Evolutionary conservation across 2,329 filamentous ascomycete species (phyloP), one percentile per base, ranked within the genome.

Genomic region (Ophiostoma ulmi): DNA sequence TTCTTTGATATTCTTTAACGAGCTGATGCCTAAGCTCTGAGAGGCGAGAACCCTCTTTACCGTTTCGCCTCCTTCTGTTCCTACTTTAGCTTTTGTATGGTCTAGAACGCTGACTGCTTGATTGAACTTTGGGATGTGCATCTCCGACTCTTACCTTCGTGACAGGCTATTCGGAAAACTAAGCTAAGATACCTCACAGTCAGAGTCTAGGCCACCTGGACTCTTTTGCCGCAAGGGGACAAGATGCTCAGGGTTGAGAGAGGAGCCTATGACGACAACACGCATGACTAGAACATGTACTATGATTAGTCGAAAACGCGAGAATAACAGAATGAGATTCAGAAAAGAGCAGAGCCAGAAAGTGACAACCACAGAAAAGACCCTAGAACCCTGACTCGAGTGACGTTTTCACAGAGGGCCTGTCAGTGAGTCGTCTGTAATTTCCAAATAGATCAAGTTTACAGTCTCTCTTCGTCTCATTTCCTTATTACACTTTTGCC

Each of bases 401-500:
- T 48, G 44, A 48, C 44, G 44, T 48, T 7, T 44, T 7, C 38
- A 5, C 38, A 5, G 44, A 48, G 44, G 44, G 44, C 8, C 44
- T 48, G 44, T 48, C 44, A 48, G 41, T 10, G 38, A 2, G 13
- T 31, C 31, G 31, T 31, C 2, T 31, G 3, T 3, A 31, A 31
- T 31, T 31, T 31, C 31, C 4, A 31, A 31, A 31, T 31, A 31
- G 1, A 31, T 4, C 3, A 31, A 31, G 31, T 31, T 31, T 31
- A 31, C 31, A 31, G 26, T 31, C 3, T 31, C 31, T 31, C 31
- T 31, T 31, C 31, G 48, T 2, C 5, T 55, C 7, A 8, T 8
- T 8, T 55, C 44, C 44, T 55, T 58, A 58, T 58, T 58, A 58
- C n/a, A 58, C 52, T 58, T 58, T 17, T 58, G n/a, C 52, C 52